Conservation (phyloP, 495 filamentous ascomycete species). For the Xylaria telfairii region DNA sequence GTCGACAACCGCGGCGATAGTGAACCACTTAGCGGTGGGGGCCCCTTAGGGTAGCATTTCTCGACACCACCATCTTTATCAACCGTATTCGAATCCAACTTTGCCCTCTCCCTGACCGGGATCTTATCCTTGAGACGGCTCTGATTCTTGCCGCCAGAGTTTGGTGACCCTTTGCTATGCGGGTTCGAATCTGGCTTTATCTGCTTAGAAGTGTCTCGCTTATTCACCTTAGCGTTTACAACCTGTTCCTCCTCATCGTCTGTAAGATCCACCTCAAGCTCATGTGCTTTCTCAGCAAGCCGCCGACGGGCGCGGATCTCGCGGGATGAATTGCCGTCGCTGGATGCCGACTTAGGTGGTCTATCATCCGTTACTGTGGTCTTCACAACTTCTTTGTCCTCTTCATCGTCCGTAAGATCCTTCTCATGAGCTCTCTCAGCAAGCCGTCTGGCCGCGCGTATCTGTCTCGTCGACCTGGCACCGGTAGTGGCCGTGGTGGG, state of each 20-base stretch:
- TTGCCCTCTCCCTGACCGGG: no score
- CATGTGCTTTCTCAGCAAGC: not conserved
- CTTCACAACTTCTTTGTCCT: no score
- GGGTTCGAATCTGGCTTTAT: not conserved
- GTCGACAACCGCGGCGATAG: no score
- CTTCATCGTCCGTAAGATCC: not conserved
- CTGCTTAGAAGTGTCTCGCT: not conserved
- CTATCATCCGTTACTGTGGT: not conserved
- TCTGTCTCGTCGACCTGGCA: not conserved
- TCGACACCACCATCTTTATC: no score
- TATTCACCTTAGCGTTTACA: no score
- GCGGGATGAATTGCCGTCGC: not conserved
- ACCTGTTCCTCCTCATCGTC: not conserved
- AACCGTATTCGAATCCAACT: no score
- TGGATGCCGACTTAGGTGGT: not conserved
- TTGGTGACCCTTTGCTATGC: not conserved
- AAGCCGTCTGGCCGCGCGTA: conserved; percentile 1
- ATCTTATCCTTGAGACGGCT: not conserved
- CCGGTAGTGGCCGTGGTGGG: not conserved
- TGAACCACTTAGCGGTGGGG: no score
- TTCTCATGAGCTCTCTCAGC: not conserved
- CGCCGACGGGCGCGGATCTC: not conserved
- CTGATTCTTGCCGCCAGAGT: no score
- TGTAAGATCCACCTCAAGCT: not conserved
- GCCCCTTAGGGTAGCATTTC: no score